A percentile compares a stretch with the other conserved stretches of the same genome.
These are phyloP conservation scores for Astragalus glycyphyllos DNA, from an alignment of 306 rosid species.

Conservation along the genomic window DNA sequence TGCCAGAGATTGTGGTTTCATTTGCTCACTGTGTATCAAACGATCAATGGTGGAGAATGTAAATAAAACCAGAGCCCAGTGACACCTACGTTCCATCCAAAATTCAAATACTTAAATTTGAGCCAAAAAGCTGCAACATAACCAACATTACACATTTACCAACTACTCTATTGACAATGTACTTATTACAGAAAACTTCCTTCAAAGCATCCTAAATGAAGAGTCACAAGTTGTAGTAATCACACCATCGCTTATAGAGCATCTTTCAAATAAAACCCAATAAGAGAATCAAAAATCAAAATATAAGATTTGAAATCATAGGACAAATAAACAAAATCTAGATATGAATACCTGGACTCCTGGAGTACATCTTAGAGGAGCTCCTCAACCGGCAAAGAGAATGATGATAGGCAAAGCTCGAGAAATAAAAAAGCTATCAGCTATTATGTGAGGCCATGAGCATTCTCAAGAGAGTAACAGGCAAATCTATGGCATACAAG, in stretches of 20 bases:
- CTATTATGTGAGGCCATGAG: slow-evolving; percentile 4
- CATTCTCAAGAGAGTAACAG: not conserved
- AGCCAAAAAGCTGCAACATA: not conserved
- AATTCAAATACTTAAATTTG: not conserved
- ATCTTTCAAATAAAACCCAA: not conserved
- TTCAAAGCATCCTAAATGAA: not conserved
- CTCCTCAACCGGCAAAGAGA: slow-evolving; percentile 19
- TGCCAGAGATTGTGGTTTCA: slow-evolving; percentile 6
- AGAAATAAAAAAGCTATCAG: slow-evolving; percentile 19
- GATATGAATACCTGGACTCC: slow-evolving; percentile 34
- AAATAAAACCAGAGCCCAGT: slow-evolving; percentile 2
- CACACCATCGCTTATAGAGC: not conserved
- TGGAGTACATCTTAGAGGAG: slow-evolving; percentile 21
- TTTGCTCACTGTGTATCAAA: not conserved
- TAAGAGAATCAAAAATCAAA: not conserved
- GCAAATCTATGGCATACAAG: slow-evolving; percentile 6
- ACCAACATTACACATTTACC: not conserved
- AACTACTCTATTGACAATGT: not conserved
- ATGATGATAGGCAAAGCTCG: not conserved
- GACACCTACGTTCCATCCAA: not conserved
- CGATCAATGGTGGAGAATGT: not conserved
- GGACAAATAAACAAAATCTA: not conserved
- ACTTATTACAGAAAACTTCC: slow-evolving; percentile 3
- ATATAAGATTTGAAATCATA: slow-evolving; percentile 11
- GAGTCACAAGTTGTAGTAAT: not conserved